phyloP scores from a whole-genome alignment of 331 rosid genomes.

The Phaseolus coccineus region DNA sequence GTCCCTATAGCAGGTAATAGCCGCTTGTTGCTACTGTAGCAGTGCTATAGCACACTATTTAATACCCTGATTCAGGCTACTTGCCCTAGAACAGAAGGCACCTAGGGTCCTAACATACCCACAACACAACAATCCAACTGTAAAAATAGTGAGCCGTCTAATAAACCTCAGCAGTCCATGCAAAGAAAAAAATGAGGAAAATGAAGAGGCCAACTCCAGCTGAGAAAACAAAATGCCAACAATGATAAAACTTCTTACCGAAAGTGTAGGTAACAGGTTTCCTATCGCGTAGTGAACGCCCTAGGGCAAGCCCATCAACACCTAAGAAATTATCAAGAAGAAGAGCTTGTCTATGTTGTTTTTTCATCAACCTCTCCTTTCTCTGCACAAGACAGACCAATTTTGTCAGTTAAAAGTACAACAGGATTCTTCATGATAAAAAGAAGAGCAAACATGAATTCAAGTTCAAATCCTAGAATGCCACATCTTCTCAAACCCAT shows the following conservation, averaged over 20 bases:
- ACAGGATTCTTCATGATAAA: constrained; percentile 11
- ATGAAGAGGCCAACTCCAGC: constrained; percentile 11
- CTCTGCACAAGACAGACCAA: constrained; percentile 57
- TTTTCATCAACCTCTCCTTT: constrained; percentile 87
- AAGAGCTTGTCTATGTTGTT: constrained; percentile 95
- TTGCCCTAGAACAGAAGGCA: constrained; percentile 9
- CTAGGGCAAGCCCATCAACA: constrained; percentile 87
- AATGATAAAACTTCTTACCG: constrained; percentile 60
- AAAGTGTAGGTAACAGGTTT: constrained; percentile 96
- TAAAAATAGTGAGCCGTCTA: background rate
- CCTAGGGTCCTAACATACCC: constrained; percentile 33
- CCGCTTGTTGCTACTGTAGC: too few species aligned
- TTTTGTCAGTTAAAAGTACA: constrained; percentile 3
- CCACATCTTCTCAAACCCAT: constrained; percentile 28
- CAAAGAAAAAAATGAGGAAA: constrained; percentile 25
- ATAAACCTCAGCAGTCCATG: constrained; percentile 10
- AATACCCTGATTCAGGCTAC: background rate
- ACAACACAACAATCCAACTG: constrained; percentile 8
- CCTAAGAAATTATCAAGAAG: constrained; percentile 84
- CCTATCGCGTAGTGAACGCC: constrained; percentile 97
- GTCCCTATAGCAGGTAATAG: too few species aligned
- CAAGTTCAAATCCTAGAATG: constrained; percentile 11
- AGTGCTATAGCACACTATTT: too few species aligned
- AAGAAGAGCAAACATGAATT: constrained; percentile 7
- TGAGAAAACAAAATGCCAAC: constrained; percentile 26